phyloP scores from a whole-genome alignment of 345 rosid genomes.

The Aquilaria sinensis region DNA sequence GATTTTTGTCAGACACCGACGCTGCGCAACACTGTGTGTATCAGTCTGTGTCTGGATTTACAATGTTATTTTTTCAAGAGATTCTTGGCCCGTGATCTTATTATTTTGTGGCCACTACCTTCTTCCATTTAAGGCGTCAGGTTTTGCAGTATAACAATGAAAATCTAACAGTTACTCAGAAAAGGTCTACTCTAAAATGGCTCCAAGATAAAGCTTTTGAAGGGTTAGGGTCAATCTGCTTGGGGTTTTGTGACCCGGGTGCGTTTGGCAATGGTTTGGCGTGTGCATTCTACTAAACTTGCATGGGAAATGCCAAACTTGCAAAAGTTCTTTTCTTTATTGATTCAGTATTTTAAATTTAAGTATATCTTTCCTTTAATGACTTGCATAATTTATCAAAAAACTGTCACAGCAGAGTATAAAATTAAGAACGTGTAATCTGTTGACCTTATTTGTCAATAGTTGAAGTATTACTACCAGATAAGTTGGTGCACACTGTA shows the following conservation, averaged over 20 bases:
- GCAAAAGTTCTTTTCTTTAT: too few relatives aligned
- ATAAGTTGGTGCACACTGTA: slow-evolving; percentile 11
- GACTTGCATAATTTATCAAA: too few relatives aligned
- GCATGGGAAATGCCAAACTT: too few relatives aligned
- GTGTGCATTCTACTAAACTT: too few relatives aligned
- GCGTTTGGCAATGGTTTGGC: not conserved
- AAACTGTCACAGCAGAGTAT: too few relatives aligned
- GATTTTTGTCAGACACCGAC: slow-evolving; percentile 23
- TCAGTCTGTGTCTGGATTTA: slow-evolving; percentile 28
- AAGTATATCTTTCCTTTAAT: too few relatives aligned
- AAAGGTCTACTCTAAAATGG: not conserved
- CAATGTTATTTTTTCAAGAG: slow-evolving; percentile 29
- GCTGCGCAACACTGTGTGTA: slow-evolving; percentile 19
- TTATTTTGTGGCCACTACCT: slow-evolving; percentile 19
- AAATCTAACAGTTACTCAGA: slow-evolving; percentile 13
- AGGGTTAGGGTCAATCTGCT: slow-evolving; percentile 6
- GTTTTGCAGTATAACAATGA: slow-evolving; percentile 17
- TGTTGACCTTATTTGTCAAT: too few relatives aligned
- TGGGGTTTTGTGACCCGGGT: slow-evolving; percentile 9
- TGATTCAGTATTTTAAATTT: too few relatives aligned
- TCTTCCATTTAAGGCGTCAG: slow-evolving; percentile 16
- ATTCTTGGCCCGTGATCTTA: slow-evolving; percentile 54
- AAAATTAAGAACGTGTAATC: too few relatives aligned
- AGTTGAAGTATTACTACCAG: too few relatives aligned
- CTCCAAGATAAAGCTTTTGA: slow-evolving; percentile 11